Base-by-base conservation (phyloP, 768 basidiomycete genomes). In the Lentinula guzmanii region DNA sequence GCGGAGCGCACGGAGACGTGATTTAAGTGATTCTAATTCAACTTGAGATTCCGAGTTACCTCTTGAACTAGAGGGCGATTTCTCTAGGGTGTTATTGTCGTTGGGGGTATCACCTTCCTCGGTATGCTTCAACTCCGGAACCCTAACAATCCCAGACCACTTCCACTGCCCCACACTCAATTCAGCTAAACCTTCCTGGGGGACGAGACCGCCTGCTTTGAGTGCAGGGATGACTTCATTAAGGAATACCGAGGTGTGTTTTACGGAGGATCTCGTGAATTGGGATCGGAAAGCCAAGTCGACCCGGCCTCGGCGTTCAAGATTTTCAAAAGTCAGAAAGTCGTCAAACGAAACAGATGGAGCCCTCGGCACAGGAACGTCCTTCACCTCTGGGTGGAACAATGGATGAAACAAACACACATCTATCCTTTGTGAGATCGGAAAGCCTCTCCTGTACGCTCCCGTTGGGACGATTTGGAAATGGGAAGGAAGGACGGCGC, bases 141-240 rank as follows among this genome's bases (percentile, higher is more conserved):
- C 39, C 33, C 76, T 65, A 18, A 77, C 66, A 2, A 82, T 59
- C 28, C 79, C 81, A 21, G 71, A 66, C 79, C 79, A 82, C 59
- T 71, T 73, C 37, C 65, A 65, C 1, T 66, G 11, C 15, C 73
- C 69, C 1, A 53, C 48, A 9, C 65, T 15, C 24, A 76, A 57
- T 2, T 70, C 67, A 5, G 35, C 45, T 1, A 21, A 9, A 8
- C 21, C 46, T 4, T 18, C 46, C 46, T 21, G 4, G 65, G 65
- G 74, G 15, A 80, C 58, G 1, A 81, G 61, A 1, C 75, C 77
- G 16, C 70, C 66, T 13, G 68, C 61, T 54, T 70, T 66, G 10
- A 81, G 74, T 7, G 71, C 71, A 3, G 64, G 68, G 18, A 76
- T 61, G 5, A 80, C 72, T 33, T 74, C 72, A 31, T 69, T 66